Evolutionary conservation across 805 yeast genomes (phyloP).

Genomic region (Pichia exigua): DNA sequence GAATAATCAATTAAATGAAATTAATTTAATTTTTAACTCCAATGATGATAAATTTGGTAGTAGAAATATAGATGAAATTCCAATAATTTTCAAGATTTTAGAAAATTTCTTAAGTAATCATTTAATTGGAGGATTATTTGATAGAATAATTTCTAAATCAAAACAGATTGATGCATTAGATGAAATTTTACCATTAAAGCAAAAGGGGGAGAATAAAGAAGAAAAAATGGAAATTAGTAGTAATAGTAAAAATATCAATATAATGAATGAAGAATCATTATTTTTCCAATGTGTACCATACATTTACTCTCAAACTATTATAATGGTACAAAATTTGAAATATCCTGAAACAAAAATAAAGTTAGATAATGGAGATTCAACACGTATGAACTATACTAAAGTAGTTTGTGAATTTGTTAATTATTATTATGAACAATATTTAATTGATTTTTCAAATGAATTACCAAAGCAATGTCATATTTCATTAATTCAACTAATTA

Average conservation of each 20-base stretch:
- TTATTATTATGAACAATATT: slow-evolving; percentile 29
- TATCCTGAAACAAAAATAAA: slow-evolving; percentile 22
- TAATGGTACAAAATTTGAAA: slow-evolving; percentile 16
- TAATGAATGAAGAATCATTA: slow-evolving; percentile 28
- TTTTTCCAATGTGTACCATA: slow-evolving; percentile 32
- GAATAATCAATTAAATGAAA: slow-evolving; percentile 24
- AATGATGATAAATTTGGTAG: not conserved
- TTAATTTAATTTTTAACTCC: slow-evolving; percentile 19
- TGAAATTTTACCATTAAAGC: not conserved
- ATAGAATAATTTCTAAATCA: slow-evolving; percentile 25
- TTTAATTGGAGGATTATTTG: slow-evolving; percentile 29
- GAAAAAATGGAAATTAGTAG: not conserved
- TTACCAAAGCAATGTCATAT: slow-evolving; percentile 28
- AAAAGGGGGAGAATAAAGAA: not conserved
- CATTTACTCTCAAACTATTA: slow-evolving; percentile 22
- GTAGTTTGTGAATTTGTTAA: slow-evolving; percentile 27
- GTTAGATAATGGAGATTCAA: slow-evolving; percentile 1
- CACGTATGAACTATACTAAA: slow-evolving; percentile 24
- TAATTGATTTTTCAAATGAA: slow-evolving; percentile 27
- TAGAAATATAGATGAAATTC: slow-evolving; percentile 25
- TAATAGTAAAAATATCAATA: slow-evolving; percentile 17
- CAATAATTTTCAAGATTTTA: slow-evolving; percentile 27
- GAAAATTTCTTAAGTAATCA: slow-evolving; percentile 31
- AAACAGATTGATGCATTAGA: slow-evolving; percentile 27
- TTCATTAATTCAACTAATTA: slow-evolving; percentile 24